Base-by-base conservation (phyloP, 2,329 filamentous ascomycete genomes). In the Xylaria sp. region DNA sequence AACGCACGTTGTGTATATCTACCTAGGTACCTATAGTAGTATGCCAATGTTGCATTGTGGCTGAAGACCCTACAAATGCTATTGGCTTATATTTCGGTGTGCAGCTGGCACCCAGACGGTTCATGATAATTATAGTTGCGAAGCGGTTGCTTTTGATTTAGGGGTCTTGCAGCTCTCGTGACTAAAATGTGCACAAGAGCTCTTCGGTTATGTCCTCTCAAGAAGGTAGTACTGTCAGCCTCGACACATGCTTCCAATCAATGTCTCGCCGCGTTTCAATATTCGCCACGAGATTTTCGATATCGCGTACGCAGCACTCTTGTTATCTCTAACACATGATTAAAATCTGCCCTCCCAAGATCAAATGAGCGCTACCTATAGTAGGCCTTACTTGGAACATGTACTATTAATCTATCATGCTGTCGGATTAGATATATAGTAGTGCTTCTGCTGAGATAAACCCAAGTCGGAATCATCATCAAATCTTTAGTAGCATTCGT, bases 11-110 rank as follows among this genome's bases (percentile, higher is more conserved):
- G 18, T 46, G 6, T 48, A 44, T 23, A n/a, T 6, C 25, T 55
- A n/a, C 13, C 2, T 46, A 28, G 28, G 28, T 28, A 28, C 41
- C 34, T 37, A 10, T 37, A 37, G 34, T 46, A 23, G 34, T 46
- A 23, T 15, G 10, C 41, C 51, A 67, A 55, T 58, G 56, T 63
- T n/a, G 58, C 39, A 59, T 39, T 50, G 58, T 66, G 58, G 52
- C 58, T 41, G 46, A 44, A 68, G 18, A 46, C 25, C 13, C 13
- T 34, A 58, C n/a, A 51, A 51, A 25, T 54, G 28, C 23, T 28
- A 39, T 44, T 12, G 25, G 15, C 66, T 61, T 56, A 44, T 55
- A 61, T 65, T 50, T 32, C 51, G n/a, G 28, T 51, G 32, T 55
- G n/a, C 51, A 25, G 15, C 28, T 15, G 20, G 15, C 55, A 28